A percentile compares a stretch with the other conserved stretches of the same genome.
Conservation (phyloP, 495 filamentous ascomycete species). For the Penicillium argentinense region DNA sequence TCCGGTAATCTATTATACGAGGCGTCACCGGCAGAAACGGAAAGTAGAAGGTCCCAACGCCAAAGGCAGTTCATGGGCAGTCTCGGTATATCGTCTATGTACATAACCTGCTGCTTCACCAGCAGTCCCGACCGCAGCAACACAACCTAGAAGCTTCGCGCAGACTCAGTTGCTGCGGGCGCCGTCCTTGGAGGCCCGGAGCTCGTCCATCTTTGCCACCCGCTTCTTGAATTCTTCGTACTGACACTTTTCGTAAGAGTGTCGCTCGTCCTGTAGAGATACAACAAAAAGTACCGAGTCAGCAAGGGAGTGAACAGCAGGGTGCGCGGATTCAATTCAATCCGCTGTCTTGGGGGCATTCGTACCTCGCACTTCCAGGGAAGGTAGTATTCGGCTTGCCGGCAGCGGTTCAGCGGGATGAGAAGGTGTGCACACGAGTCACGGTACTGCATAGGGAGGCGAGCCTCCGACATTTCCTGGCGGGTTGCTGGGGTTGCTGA, state of each 20-base stretch:
- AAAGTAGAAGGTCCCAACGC: constrained; percentile 32
- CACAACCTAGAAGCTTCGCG: constrained; percentile 4
- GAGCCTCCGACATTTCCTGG: constrained; percentile 89
- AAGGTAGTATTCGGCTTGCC: constrained; percentile 86
- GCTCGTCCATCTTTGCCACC: constrained; percentile 97
- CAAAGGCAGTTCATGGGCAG: constrained; percentile 41
- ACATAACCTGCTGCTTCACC: constrained; percentile 40
- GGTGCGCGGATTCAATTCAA: neutral
- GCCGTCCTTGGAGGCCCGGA: constrained; percentile 81
- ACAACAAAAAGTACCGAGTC: neutral
- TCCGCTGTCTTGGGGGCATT: neutral
- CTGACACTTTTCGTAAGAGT: constrained; percentile 98
- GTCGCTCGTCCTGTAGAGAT: constrained; percentile 74
- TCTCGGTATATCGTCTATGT: constrained; percentile 45
- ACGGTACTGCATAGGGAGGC: constrained; percentile 84
- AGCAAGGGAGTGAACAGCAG: neutral
- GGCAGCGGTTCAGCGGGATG: constrained; percentile 94
- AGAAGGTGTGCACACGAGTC: constrained; percentile 93
- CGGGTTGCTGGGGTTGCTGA: constrained; percentile 60
- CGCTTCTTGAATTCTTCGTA: constrained; percentile 98
- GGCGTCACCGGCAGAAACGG: too few relatives aligned
- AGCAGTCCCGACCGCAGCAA: constrained; percentile 23
- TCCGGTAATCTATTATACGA: too few relatives aligned
- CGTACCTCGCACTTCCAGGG: constrained; percentile 98
- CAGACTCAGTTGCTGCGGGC: constrained; percentile 77